Evolutionary conservation across 768 basidiomycete species (phyloP).

Genomic region (Fomitopsis serialis): DNA sequence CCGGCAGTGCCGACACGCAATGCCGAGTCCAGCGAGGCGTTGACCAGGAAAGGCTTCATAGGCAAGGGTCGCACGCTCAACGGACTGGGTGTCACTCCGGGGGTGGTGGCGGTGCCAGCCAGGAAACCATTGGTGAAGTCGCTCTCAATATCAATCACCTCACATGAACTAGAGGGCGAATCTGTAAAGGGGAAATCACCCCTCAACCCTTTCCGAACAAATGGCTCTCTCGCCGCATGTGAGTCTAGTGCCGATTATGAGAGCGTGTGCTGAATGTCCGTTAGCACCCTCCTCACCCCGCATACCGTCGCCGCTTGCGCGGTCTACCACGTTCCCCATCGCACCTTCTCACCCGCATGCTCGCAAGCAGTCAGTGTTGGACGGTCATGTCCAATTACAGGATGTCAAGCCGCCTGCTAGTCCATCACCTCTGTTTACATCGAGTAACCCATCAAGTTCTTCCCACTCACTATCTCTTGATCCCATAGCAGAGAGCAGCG

Average conservation of each 20-base stretch:
- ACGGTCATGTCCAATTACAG: constrained; percentile 37
- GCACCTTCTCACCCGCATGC: constrained; percentile 70
- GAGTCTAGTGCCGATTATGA: background rate
- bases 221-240: constrained; percentile 7
- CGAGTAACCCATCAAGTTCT: constrained; percentile 26
- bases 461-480: constrained; percentile 29
- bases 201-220: background rate
- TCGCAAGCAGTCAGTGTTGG: constrained; percentile 64
- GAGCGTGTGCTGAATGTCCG: background rate
- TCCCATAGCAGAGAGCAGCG: constrained; percentile 25
- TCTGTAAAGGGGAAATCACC: constrained; percentile 11
- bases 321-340: constrained; percentile 37
- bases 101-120: constrained; percentile 19
- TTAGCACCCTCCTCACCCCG: constrained; percentile 12
- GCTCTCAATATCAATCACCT: constrained; percentile 58
- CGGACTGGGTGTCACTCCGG: constrained; percentile 22
- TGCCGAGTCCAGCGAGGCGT: constrained; percentile 4
- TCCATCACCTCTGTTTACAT: constrained; percentile 14
- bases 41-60: constrained; percentile 46
- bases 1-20: constrained; percentile 26
- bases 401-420: constrained; percentile 16
- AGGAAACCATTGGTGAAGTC: constrained; percentile 45
- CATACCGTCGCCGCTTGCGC: constrained; percentile 39
- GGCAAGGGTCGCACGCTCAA: constrained; percentile 33
- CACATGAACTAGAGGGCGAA: constrained; percentile 33